These are phyloP conservation scores for Pyrus bretschneideri DNA, from an alignment of 306 rosid species.

Conservation along the genomic window DNA sequence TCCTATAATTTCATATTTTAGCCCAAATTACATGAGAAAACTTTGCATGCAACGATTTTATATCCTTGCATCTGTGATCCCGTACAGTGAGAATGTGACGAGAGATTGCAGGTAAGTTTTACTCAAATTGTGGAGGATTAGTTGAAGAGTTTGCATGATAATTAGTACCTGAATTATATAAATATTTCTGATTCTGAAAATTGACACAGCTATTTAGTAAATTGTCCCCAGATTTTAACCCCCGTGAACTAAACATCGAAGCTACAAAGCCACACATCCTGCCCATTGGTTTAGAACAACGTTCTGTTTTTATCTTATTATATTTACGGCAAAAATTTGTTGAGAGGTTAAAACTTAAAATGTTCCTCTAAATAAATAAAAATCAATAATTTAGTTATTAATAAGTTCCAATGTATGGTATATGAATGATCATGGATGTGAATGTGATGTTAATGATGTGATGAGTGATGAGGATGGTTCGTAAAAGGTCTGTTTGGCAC, in stretches of 20 bases:
- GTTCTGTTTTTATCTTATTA: background rate
- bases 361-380: background rate
- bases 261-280: background rate
- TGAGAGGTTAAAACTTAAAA: background rate
- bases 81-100: background rate
- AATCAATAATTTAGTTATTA: background rate
- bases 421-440: background rate
- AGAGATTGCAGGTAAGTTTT: background rate
- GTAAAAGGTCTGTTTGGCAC: conserved; percentile 12
- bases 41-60: background rate
- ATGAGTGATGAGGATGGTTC: conserved; percentile 4
- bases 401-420: background rate
- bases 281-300: background rate
- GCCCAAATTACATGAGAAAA: background rate
- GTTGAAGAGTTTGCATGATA: background rate
- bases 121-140: background rate
- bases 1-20: background rate
- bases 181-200: background rate
- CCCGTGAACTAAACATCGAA: background rate
- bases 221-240: background rate
- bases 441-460: background rate
- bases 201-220: conserved; percentile 2
- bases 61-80: background rate
- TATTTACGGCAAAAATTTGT: background rate
- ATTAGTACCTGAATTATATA: background rate